Conservation (phyloP, 257 asterid genomes). For the Leonotis leonurus region DNA sequence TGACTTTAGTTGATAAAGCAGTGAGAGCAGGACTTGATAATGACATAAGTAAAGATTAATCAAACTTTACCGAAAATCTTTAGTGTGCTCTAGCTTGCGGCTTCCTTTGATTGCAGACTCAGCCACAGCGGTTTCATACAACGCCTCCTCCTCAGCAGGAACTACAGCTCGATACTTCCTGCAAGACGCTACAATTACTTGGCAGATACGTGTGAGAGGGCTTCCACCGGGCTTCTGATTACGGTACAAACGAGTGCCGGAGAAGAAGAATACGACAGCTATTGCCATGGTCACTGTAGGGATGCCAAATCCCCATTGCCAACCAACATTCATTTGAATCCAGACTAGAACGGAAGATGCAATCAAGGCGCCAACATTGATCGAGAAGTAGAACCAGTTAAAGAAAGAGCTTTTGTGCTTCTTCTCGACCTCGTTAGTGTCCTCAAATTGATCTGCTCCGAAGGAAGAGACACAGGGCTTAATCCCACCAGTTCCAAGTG, state of each 20-base stretch:
- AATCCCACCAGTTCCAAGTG: slow-evolving; percentile 78
- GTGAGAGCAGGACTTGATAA: not conserved
- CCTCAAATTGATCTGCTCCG: slow-evolving; percentile 30
- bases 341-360: slow-evolving; percentile 24
- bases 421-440: slow-evolving; percentile 20
- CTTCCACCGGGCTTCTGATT: slow-evolving; percentile 72
- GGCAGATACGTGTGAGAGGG: slow-evolving; percentile 55
- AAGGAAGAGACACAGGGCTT: slow-evolving; percentile 41
- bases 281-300: slow-evolving; percentile 25
- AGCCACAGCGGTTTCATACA: slow-evolving; percentile 17
- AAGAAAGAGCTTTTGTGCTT: slow-evolving; percentile 47
- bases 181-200: slow-evolving; percentile 29
- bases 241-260: slow-evolving; percentile 57
- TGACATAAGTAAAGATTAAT: not conserved
- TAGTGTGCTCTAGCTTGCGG: slow-evolving; percentile 22
- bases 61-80: slow-evolving; percentile 12
- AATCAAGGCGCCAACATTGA: slow-evolving; percentile 24
- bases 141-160: slow-evolving; percentile 5
- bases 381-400: slow-evolving; percentile 63
- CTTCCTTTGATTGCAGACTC: slow-evolving; percentile 21
- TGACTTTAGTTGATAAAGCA: not conserved
- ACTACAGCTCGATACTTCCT: slow-evolving; percentile 12
- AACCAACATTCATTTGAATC: slow-evolving; percentile 23
- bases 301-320: slow-evolving; percentile 27
- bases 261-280: slow-evolving; percentile 49